Conservation (phyloP, 176 grass and related monocot genomes). For the Phoenix dactylifera region DNA sequence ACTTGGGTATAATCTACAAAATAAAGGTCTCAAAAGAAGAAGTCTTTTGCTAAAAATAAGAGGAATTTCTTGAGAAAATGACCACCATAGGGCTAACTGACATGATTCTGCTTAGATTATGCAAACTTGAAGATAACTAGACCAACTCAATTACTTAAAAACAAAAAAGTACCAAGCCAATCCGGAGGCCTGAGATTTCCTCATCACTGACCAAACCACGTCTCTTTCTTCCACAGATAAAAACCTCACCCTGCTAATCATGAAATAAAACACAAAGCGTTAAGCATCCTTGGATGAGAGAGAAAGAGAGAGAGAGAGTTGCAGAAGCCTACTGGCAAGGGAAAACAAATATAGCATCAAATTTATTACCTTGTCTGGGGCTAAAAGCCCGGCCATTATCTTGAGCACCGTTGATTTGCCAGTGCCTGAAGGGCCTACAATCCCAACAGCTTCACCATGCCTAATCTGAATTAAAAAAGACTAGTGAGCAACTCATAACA, state of each 20-base stretch:
- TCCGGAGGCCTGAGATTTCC: slow-evolving; percentile 74
- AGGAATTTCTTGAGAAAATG: no score
- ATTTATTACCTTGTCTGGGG: slow-evolving; percentile 58
- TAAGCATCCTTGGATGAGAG: no score
- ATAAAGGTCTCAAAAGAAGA: no score
- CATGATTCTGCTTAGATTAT: slow-evolving; percentile 4
- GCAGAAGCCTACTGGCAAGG: no score
- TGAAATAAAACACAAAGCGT: background rate
- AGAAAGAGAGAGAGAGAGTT: no score
- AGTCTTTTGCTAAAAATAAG: no score
- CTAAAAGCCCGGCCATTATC: slow-evolving; percentile 82
- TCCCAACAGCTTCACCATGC: slow-evolving; percentile 88
- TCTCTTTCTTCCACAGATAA: slow-evolving; percentile 71
- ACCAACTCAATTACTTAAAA: slow-evolving; percentile 5
- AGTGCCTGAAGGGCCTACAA: slow-evolving; percentile 86
- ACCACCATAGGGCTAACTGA: no score
- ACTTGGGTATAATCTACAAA: no score
- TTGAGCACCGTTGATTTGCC: slow-evolving; percentile 96
- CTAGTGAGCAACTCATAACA: background rate
- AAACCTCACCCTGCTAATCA: slow-evolving; percentile 63
- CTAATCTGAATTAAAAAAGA: slow-evolving; percentile 64
- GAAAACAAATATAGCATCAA: slow-evolving; percentile 8
- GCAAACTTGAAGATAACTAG: background rate
- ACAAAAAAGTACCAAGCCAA: slow-evolving; percentile 59
- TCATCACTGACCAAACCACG: slow-evolving; percentile 90